Evolutionary conservation across 2,329 filamentous ascomycete species (phyloP), one percentile per base, ranked within the genome.

Genomic region (Penicillium rolfsii): DNA sequence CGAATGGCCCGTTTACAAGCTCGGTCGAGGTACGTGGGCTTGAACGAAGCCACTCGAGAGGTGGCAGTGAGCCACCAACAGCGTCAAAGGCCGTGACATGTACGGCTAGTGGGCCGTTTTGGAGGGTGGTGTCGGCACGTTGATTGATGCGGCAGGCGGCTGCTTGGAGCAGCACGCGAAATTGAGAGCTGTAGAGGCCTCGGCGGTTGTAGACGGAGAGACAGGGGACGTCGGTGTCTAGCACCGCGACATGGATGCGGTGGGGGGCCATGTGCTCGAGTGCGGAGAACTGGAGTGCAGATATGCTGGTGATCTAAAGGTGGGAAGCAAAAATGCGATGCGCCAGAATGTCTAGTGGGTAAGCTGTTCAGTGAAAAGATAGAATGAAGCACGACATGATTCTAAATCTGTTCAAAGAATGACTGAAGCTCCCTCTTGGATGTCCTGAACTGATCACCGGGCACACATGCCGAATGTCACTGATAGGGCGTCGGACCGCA

Each of bases 201-300:
- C 71, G 73, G 16, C 67, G 55, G 19, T 60, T 59, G 60, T 76
- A 76, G 57, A 77, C 69, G 28, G 66, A 55, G 11, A 68, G 70
- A 14, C 73, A 72, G 22, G 75, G 75, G 22, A 74, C 58, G 64
- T 80, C 69, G 62, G 73, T 59, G 69, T 81, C 71, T 52, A 78
- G 62, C 24, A 74, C 59, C 59, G 77, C 67, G 62, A 77, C 64
- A 67, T 78, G 68, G 66, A 79, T 67, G 19, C 40, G 66, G 52
- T 52, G 60, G 26, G 55, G 61, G 40, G 63, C 54, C 64, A 66
- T 70, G 43, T 63, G 49, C 54, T 45, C 4, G 7, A 33, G 5
- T 52, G 16, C 30, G 55, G 35, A 41, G 45, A 26, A 33, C 5
- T 33, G 16, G 8, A 33, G 5, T 33, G n/a, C 6, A 16, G 22